Evolutionary conservation across 2,329 filamentous ascomycete species (phyloP).

Genomic region (Talaromyces verruculosus): DNA sequence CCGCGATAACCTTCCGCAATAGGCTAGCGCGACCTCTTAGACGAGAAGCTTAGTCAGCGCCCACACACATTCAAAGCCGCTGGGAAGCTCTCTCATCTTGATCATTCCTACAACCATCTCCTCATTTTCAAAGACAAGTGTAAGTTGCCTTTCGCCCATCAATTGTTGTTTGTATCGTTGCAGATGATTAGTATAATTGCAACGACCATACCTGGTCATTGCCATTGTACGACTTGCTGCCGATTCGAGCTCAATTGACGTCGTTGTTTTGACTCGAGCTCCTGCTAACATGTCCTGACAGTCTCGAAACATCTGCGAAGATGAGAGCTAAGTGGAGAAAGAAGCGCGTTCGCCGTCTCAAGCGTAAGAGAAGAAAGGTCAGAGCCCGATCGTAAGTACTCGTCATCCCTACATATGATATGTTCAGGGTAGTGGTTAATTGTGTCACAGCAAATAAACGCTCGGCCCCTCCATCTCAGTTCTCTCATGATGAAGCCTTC

Average conservation of each 20-base stretch:
- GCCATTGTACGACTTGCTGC: background rate
- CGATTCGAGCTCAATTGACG: background rate
- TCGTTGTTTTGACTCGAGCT: background rate
- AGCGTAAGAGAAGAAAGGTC: conserved; percentile 99
- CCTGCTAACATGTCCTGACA: conserved; percentile 6
- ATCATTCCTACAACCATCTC: conserved; percentile 46
- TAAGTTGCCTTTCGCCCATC: conserved; percentile 31
- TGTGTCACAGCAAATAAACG: conserved; percentile 63
- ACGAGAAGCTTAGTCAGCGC: conserved; percentile 40
- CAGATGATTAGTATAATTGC: background rate
- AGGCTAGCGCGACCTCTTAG: conserved; percentile 19
- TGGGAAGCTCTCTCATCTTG: conserved; percentile 31
- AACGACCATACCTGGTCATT: background rate
- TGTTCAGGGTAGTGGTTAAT: background rate
- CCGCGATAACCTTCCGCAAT: conserved; percentile 18
- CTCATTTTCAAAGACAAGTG: conserved; percentile 47
- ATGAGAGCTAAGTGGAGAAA: conserved; percentile 99
- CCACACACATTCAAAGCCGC: conserved; percentile 42
- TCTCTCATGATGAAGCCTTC: conserved; percentile 33
- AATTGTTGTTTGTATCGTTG: background rate
- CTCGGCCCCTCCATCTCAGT: conserved; percentile 59
- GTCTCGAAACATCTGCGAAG: conserved; percentile 44
- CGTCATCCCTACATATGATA: background rate
- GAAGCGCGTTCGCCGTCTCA: conserved; percentile 98
- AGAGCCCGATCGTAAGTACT: conserved; percentile 85